Conservation (phyloP, 306 rosid genomes). For the Sechiopsis laciniata region DNA sequence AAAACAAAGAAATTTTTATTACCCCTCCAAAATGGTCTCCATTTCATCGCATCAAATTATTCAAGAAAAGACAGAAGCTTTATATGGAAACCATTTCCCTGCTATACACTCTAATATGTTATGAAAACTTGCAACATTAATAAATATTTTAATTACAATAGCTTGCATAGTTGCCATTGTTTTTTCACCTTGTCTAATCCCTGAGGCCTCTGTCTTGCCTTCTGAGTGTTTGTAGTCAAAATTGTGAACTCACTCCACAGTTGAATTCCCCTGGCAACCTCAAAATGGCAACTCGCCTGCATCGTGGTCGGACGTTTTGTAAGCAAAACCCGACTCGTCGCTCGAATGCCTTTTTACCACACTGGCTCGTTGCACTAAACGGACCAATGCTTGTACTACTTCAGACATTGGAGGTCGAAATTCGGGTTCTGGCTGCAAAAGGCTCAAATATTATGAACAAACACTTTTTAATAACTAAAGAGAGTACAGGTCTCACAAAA, state of each 20-base stretch:
- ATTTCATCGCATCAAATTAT: constrained; percentile 15
- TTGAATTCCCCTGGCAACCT: background rate
- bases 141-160: constrained; percentile 12
- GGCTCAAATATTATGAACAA: background rate
- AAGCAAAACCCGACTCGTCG: constrained; percentile 66
- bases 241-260: background rate
- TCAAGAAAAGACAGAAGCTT: constrained; percentile 13
- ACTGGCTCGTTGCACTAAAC: constrained; percentile 83
- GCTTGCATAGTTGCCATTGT: background rate
- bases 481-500: background rate
- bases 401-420: constrained; percentile 98
- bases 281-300: constrained; percentile 56
- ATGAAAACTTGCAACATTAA: background rate
- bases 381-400: constrained; percentile 91
- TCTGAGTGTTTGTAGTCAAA: constrained; percentile 4
- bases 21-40: background rate
- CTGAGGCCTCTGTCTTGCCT: background rate
- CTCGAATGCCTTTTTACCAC: constrained; percentile 73
- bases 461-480: background rate
- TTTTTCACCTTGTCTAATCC: constrained; percentile 13
- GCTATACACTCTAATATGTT: constrained; percentile 15
- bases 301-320: constrained; percentile 78
- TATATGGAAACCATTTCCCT: constrained; percentile 10
- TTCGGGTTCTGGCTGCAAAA: constrained; percentile 77
- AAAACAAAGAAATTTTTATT: constrained; percentile 13